Conservation (phyloP, 768 basidiomycete genomes). For the Leccinum fibrillosum region DNA sequence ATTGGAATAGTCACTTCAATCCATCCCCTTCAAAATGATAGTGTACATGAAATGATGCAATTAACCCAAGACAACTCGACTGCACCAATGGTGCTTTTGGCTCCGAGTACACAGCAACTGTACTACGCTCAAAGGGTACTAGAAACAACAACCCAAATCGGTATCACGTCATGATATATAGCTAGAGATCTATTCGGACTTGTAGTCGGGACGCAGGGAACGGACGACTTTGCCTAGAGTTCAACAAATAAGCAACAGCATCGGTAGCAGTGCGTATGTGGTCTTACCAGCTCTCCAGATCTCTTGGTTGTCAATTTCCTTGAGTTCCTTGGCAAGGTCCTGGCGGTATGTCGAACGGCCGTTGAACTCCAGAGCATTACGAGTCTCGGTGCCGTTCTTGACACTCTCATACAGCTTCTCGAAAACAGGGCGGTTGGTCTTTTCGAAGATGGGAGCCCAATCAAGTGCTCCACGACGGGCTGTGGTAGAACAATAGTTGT, state of each 20-base stretch:
- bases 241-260: constrained; percentile 6
- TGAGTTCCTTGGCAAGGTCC: constrained; percentile 88
- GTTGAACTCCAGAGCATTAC: constrained; percentile 96
- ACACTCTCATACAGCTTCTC: constrained; percentile 95
- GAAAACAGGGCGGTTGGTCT: constrained; percentile 92
- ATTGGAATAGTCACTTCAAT: background rate
- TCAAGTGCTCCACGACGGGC: constrained; percentile 98
- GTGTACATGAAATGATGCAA: constrained; percentile 16
- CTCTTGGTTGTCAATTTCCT: constrained; percentile 96
- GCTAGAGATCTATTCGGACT: constrained; percentile 46
- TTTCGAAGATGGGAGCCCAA: constrained; percentile 97
- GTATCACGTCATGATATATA: constrained; percentile 7
- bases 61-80: constrained; percentile 7
- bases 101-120: constrained; percentile 11
- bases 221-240: constrained; percentile 80
- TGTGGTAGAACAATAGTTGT: constrained; percentile 97
- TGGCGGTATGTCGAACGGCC: constrained; percentile 87
- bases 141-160: constrained; percentile 3
- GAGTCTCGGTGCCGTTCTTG: constrained; percentile 92
- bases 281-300: constrained; percentile 90
- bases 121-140: constrained; percentile 3
- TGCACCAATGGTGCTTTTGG: constrained; percentile 30
- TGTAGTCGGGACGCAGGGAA: constrained; percentile 82
- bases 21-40: background rate
- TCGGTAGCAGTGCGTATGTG: background rate